Evolutionary conservation across 2,329 filamentous ascomycete species (phyloP).

Genomic region (Pseudogymnoascus sp.): DNA sequence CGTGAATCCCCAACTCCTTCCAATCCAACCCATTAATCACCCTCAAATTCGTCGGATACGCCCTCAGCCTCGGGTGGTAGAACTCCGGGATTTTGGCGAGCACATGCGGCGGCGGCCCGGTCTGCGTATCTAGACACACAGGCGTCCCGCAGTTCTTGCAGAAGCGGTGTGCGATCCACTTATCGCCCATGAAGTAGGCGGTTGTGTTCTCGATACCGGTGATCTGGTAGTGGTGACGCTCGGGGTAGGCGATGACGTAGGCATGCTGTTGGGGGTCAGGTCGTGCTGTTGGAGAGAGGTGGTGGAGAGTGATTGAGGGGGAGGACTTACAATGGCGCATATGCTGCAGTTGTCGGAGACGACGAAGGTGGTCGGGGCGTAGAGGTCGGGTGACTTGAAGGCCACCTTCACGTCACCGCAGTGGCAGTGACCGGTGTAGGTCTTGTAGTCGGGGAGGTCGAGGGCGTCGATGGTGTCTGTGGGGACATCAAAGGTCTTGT

Average conservation of each 20-base stretch:
- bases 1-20: neutral
- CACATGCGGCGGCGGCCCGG: neutral
- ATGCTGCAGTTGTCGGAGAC: constrained; percentile 6
- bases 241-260: neutral
- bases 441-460: constrained; percentile 1
- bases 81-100: neutral
- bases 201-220: neutral
- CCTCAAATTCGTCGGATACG: constrained; percentile 6
- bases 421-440: constrained; percentile 4
- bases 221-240: neutral
- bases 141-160: neutral
- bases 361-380: neutral
- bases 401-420: neutral
- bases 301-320: neutral
- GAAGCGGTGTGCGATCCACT: neutral
- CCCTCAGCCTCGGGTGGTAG: neutral
- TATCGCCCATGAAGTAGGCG: neutral
- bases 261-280: neutral
- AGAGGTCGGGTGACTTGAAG: constrained; percentile 1
- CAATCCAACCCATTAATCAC: constrained; percentile 2
- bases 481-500: neutral
- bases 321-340: neutral
- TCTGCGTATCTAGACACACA: neutral
- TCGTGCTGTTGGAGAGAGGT: neutral
- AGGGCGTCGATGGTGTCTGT: neutral